These are phyloP conservation scores for Phytophthora agathidicida DNA, from an alignment of 352 stramenopile species.

Conservation along the genomic window DNA sequence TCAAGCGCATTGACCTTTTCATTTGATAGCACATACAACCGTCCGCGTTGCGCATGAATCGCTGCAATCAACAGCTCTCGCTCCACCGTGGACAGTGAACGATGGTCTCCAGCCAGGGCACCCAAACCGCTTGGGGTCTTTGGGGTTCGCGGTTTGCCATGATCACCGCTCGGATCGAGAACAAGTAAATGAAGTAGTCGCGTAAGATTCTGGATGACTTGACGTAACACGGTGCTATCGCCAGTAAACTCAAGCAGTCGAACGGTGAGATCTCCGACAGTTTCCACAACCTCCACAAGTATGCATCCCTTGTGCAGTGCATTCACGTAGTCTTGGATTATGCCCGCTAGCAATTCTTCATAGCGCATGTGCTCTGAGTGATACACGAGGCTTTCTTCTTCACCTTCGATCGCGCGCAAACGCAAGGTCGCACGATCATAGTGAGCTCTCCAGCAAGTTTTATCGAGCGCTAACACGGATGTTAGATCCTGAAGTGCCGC, in stretches of 20 bases:
- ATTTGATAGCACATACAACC: conserved; percentile 64
- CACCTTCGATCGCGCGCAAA: conserved; percentile 66
- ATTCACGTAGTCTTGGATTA: conserved; percentile 81
- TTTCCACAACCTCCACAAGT: conserved; percentile 78
- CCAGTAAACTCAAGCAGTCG: conserved; percentile 70
- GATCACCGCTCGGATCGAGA: conserved; percentile 39
- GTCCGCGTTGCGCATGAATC: conserved; percentile 67
- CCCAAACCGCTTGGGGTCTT: conserved; percentile 22
- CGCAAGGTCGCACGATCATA: conserved; percentile 79
- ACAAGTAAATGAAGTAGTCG: conserved; percentile 60
- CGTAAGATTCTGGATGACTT: conserved; percentile 71
- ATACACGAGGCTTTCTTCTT: conserved; percentile 64
- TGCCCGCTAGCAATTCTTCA: conserved; percentile 58
- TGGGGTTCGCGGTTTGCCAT: conserved; percentile 23
- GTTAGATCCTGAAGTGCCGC: conserved; percentile 72
- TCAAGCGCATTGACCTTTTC: conserved; percentile 50
- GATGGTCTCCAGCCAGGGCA: conserved; percentile 7
- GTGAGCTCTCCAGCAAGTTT: conserved; percentile 79
- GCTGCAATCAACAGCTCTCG: conserved; percentile 60
- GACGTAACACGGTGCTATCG: conserved; percentile 59
- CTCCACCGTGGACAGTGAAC: conserved; percentile 39
- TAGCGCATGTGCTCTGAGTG: conserved; percentile 77
- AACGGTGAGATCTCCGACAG: conserved; percentile 70
- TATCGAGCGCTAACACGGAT: conserved; percentile 57
- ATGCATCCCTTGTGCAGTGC: conserved; percentile 73